These are phyloP conservation scores for Lactarius trivialis DNA, from an alignment of 768 basidiomycete genomes.

Conservation along the genomic window DNA sequence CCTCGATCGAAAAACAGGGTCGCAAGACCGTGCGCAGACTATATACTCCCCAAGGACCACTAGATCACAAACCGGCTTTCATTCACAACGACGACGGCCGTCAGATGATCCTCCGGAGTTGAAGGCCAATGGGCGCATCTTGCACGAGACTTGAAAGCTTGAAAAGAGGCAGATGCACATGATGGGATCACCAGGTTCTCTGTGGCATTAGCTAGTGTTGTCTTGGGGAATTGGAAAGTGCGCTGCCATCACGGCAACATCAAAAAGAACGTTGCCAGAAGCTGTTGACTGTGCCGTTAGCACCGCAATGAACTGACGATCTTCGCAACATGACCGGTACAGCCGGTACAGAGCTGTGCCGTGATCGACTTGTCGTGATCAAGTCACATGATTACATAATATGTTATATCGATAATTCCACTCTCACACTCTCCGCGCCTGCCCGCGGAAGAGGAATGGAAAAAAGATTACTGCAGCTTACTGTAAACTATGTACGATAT, in stretches of 20 bases:
- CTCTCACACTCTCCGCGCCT: no score
- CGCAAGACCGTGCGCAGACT: not conserved
- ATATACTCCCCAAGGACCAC: not conserved
- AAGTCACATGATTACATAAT: no score
- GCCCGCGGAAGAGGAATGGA: no score
- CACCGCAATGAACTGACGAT: not conserved
- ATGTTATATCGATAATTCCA: no score
- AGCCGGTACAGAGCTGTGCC: not conserved
- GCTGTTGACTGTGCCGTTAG: not conserved
- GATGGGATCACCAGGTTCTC: not conserved
- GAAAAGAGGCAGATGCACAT: not conserved
- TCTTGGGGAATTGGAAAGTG: not conserved
- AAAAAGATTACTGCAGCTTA: no score
- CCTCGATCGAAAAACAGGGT: not conserved
- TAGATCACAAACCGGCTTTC: not conserved
- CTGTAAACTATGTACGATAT: no score
- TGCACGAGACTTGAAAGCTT: not conserved
- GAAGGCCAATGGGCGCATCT: not conserved
- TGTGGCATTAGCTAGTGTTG: not conserved
- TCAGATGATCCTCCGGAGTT: not conserved
- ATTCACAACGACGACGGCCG: not conserved
- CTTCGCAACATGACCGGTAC: not conserved
- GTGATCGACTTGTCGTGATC: no score
- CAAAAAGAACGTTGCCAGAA: not conserved
- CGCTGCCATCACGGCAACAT: not conserved